Percentiles rank a stretch among this genome's conserved stretches.
phyloP scores from a whole-genome alignment of 768 basidiomycete genomes.

The Mrakia frigida region DNA sequence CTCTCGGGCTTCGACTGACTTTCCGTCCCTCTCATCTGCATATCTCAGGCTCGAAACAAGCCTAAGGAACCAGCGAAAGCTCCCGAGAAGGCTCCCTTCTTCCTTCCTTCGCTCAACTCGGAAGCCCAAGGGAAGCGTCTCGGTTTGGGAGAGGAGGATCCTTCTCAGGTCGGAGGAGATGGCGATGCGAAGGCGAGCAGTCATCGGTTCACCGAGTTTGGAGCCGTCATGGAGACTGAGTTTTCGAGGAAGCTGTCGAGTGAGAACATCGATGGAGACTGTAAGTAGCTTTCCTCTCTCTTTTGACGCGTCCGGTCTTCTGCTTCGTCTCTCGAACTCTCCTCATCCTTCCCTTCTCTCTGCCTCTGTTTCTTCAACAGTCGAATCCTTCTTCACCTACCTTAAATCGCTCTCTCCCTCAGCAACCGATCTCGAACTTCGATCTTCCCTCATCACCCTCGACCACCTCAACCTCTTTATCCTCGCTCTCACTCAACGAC shows the following conservation, averaged over 20 bases:
- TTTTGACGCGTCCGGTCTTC: neutral
- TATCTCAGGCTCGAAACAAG: slow-evolving; percentile 78
- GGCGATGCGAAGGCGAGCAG: neutral
- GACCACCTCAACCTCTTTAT: slow-evolving; percentile 65
- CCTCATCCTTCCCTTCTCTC: neutral
- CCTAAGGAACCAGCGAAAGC: slow-evolving; percentile 92
- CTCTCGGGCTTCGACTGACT: neutral
- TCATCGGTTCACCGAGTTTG: slow-evolving; percentile 28
- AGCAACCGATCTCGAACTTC: slow-evolving; percentile 82
- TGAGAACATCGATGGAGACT: slow-evolving; percentile 58
- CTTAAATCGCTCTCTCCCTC: slow-evolving; percentile 84
- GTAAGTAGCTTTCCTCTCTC: slow-evolving; percentile 52
- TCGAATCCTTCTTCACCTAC: slow-evolving; percentile 76
- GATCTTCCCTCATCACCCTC: slow-evolving; percentile 57
- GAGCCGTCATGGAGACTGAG: slow-evolving; percentile 48
- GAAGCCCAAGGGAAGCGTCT: slow-evolving; percentile 78
- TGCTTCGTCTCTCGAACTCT: neutral
- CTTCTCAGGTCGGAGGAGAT: slow-evolving; percentile 53
- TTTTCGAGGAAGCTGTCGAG: slow-evolving; percentile 62
- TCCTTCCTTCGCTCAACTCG: slow-evolving; percentile 69
- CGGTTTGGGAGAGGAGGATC: slow-evolving; percentile 54
- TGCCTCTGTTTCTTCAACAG: slow-evolving; percentile 49
- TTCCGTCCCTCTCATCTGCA: neutral
- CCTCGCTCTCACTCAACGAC: slow-evolving; percentile 63
- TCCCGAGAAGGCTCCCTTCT: slow-evolving; percentile 94